These are phyloP conservation scores for Phanerochaete sordida DNA, from an alignment of 768 basidiomycete species.

Conservation along the genomic window DNA sequence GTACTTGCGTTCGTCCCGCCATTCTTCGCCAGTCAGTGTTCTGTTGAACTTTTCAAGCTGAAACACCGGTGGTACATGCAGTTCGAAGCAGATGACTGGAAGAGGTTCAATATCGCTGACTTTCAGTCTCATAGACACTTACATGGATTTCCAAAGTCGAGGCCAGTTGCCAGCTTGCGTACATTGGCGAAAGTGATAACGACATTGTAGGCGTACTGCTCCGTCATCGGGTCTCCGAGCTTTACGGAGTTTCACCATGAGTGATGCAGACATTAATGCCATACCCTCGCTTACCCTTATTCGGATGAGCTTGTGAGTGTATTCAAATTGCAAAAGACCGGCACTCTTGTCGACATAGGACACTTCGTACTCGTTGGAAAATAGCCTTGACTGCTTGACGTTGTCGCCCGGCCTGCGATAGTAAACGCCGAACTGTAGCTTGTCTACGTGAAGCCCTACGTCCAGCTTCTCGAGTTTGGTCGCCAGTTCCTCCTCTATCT, in stretches of 20 bases:
- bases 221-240: conserved; percentile 56
- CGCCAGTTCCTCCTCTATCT: conserved; percentile 25
- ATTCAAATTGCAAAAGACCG: conserved; percentile 59
- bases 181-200: conserved; percentile 57
- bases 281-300: conserved; percentile 43
- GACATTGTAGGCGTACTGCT: conserved; percentile 47
- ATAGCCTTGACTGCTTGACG: conserved; percentile 29
- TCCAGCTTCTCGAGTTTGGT: conserved; percentile 41
- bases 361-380: conserved; percentile 70
- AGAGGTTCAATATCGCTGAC: background rate
- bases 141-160: conserved; percentile 64
- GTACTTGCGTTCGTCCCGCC: conserved; percentile 40
- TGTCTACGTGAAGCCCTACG: conserved; percentile 50
- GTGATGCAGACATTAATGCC: background rate
- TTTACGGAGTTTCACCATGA: conserved; percentile 19
- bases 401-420: conserved; percentile 30
- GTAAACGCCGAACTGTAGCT: conserved; percentile 66
- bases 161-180: conserved; percentile 55
- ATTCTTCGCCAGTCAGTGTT: conserved; percentile 38
- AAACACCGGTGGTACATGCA: conserved; percentile 59
- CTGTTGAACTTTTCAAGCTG: conserved; percentile 60
- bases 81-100: conserved; percentile 66
- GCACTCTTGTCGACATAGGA: conserved; percentile 41
- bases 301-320: conserved; percentile 63
- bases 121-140: conserved; percentile 19